phyloP scores from a whole-genome alignment of 1,284 basidiomycete genomes.

The Trichosporon sp. region DNA sequence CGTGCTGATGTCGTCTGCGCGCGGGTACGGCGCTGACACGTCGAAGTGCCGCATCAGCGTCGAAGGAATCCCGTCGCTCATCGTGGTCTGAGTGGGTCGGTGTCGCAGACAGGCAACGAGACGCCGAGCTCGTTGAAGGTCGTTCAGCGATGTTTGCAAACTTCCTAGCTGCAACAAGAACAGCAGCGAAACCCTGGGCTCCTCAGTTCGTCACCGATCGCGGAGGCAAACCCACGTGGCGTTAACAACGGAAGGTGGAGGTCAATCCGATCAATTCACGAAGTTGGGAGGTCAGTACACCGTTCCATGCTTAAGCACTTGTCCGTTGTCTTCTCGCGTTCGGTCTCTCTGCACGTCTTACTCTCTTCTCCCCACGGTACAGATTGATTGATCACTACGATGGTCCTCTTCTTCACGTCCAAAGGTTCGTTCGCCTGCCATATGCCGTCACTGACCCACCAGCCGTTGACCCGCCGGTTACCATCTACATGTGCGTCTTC shows the following conservation, averaged over 20 bases:
- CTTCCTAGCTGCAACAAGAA: background rate
- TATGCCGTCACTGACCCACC: conserved; percentile 16
- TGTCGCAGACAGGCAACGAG: background rate
- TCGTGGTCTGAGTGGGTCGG: conserved; percentile 15
- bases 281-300: background rate
- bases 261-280: conserved; percentile 5
- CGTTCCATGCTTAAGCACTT: background rate
- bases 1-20: conserved; percentile 23
- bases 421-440: conserved; percentile 50
- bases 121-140: background rate
- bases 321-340: background rate
- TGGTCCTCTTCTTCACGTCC: conserved; percentile 57
- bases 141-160: conserved; percentile 5
- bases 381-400: background rate
- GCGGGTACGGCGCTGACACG: conserved; percentile 42
- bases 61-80: conserved; percentile 40
- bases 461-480: conserved; percentile 67
- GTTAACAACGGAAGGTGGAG: conserved; percentile 17
- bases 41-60: conserved; percentile 48
- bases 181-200: conserved; percentile 3
- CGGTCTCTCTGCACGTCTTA: background rate
- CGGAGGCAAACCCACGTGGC: background rate
- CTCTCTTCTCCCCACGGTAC: background rate
- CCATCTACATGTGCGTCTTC: conserved; percentile 69
- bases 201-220: background rate